These are phyloP conservation scores for Rhodofomes roseus DNA, from an alignment of 1,284 basidiomycete genomes.

Conservation along the genomic window DNA sequence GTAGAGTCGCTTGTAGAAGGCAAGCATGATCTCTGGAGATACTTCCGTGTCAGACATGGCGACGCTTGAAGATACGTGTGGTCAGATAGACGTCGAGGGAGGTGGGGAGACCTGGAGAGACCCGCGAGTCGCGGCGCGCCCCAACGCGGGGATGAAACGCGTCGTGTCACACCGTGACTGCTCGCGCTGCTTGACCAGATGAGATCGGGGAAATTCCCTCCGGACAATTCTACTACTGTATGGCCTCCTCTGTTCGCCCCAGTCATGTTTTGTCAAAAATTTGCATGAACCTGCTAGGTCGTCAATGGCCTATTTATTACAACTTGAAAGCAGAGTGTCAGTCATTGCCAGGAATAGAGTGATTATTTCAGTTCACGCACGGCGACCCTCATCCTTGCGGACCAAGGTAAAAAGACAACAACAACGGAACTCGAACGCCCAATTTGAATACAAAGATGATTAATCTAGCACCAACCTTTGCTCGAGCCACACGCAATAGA, in stretches of 20 bases:
- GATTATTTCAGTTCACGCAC: too few relatives aligned
- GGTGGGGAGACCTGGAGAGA: too few relatives aligned
- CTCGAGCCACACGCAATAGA: conserved; percentile 17
- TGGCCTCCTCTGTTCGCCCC: too few relatives aligned
- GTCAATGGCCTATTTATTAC: too few relatives aligned
- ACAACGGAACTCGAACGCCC: conserved; percentile 40
- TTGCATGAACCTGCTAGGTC: too few relatives aligned
- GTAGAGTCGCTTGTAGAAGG: conserved; percentile 90
- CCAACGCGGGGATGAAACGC: not conserved
- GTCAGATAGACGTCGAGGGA: not conserved
- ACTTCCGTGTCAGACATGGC: not conserved
- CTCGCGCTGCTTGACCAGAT: not conserved
- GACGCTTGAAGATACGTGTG: not conserved
- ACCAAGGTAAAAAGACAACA: too few relatives aligned
- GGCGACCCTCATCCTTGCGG: too few relatives aligned
- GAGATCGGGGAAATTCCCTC: not conserved
- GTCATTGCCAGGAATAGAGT: too few relatives aligned
- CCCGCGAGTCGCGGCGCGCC: too few relatives aligned
- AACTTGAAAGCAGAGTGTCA: too few relatives aligned
- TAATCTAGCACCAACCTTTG: conserved; percentile 25
- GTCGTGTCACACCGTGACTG: not conserved
- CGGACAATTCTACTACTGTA: too few relatives aligned
- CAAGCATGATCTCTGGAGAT: conserved; percentile 58
- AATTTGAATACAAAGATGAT: conserved; percentile 35
- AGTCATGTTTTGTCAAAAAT: too few relatives aligned